Base-by-base conservation (phyloP, 495 filamentous ascomycete genomes). In the Neurospora sp. region DNA sequence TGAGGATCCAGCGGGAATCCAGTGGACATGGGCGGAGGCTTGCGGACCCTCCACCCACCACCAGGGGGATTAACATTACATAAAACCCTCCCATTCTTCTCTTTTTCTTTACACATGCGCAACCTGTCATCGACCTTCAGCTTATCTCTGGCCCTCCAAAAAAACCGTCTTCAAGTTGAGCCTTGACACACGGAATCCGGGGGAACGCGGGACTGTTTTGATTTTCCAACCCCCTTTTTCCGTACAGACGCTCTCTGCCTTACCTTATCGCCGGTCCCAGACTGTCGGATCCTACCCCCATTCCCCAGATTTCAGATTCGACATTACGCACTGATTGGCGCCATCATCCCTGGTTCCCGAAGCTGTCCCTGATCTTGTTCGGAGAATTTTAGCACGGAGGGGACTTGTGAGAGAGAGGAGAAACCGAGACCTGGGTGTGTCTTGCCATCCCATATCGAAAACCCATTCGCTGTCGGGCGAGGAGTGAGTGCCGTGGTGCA, bases 271-370 rank as follows among this genome's bases (percentile, higher is more conserved):
- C 79, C 75, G 73, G 78, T 82, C 75, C 83, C 84, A 83, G 78
- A 75, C 81, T 81, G 81, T 79, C 82, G 83, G 83, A 82, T 85
- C 83, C 81, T 79, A 70, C 71, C 72, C 73, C 70, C 41, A 70
- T 59, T 69, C 73, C 70, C 72, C 75, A 76, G 69, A 74, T 73
- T 79, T 82, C 82, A 66, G 53, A 66, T 66, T 79, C 83, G 82
- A 79, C 80, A 83, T 84, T 84, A 84, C 83, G 83, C 82, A 81
- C 79, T 84, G 83, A 82, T 84, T 85, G 83, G 84, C 80, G 81
- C 82, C 81, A 68, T 66, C 27, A 66, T 76, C 73, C 74, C 77
- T 69, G 69, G 74, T 70, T 69, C 44, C 74, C 59, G 74, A 76
- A 77, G 73, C 72, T 73, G 71, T 75, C 76, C 53, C 76, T 73